Percentiles rank a stretch among this genome's conserved stretches.
phyloP scores from a whole-genome alignment of 805 yeast genomes.

The Pichia rugopelliculosa region DNA sequence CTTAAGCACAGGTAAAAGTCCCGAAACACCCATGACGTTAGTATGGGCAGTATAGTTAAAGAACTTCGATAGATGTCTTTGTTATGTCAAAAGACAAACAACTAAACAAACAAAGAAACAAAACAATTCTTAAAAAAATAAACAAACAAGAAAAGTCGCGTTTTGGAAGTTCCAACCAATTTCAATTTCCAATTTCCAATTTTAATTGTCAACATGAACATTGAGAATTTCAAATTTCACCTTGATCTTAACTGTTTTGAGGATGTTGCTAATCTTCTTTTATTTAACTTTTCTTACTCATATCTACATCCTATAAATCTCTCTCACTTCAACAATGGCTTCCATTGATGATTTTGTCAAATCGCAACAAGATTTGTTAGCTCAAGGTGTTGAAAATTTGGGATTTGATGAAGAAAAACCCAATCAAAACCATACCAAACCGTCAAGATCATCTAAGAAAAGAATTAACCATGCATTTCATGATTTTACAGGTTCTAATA shows the following conservation, averaged over 20 bases:
- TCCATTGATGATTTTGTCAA: not conserved
- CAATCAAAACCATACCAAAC: not conserved
- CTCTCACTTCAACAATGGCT: not conserved
- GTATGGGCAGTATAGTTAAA: no score
- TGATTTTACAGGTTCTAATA: conserved; percentile 14
- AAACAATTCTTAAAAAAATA: no score
- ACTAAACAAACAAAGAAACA: no score
- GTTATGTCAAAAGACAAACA: no score
- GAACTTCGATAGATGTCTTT: no score
- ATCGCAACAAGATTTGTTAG: conserved; percentile 11
- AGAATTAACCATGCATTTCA: conserved; percentile 25
- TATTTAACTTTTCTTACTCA: not conserved
- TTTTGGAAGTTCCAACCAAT: no score
- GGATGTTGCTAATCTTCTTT: no score
- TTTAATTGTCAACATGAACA: not conserved
- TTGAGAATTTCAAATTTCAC: not conserved
- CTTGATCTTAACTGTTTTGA: no score
- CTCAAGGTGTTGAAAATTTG: conserved; percentile 13
- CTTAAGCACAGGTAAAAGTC: conserved; percentile 72
- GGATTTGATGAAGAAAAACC: conserved; percentile 1
- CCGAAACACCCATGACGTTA: conserved; percentile 87
- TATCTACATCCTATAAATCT: not conserved
- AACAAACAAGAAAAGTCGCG: not conserved
- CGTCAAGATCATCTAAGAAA: conserved; percentile 12
- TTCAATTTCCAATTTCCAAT: not conserved